A percentile compares a stretch with the other conserved stretches of the same genome.
Evolutionary conservation across 768 basidiomycete genomes (phyloP).

Genomic region (Clitopilus passeckerianus): DNA sequence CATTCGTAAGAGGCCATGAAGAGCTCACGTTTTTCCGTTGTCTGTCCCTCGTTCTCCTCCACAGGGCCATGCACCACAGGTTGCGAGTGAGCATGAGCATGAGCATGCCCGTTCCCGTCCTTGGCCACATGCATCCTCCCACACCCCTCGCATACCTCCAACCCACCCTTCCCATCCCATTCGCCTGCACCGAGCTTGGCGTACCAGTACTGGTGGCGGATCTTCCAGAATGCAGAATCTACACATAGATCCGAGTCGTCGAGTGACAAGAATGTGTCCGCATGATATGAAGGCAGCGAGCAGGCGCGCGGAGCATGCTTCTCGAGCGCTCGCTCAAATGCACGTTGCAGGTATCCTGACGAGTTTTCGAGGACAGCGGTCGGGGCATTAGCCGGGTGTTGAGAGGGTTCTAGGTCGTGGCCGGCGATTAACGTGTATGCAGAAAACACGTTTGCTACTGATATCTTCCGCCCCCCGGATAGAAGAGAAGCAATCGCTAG

Average conservation of each 20-base stretch:
- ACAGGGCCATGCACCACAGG: too few species aligned
- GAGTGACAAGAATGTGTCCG: neutral
- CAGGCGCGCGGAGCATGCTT: neutral
- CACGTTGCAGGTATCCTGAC: neutral
- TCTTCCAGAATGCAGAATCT: neutral
- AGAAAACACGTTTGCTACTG: neutral
- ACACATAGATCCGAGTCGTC: neutral
- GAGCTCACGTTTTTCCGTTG: too few species aligned
- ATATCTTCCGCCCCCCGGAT: neutral
- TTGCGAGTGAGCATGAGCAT: neutral
- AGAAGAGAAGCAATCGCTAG: neutral
- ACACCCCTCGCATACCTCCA: neutral
- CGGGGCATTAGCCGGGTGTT: neutral
- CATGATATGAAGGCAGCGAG: neutral
- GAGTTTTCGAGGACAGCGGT: neutral
- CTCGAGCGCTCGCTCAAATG: neutral
- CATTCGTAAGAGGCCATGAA: too few species aligned
- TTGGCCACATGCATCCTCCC: neutral
- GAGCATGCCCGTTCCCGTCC: neutral
- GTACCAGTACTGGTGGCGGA: neutral
- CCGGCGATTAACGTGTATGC: neutral
- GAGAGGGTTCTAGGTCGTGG: neutral
- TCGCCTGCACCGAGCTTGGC: neutral
- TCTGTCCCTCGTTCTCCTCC: too few species aligned
- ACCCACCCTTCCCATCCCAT: neutral